A percentile compares a stretch with the other conserved stretches of the same genome.
Evolutionary conservation across 106 monocot genomes (phyloP).

Genomic region (Amphibolis antarctica): DNA sequence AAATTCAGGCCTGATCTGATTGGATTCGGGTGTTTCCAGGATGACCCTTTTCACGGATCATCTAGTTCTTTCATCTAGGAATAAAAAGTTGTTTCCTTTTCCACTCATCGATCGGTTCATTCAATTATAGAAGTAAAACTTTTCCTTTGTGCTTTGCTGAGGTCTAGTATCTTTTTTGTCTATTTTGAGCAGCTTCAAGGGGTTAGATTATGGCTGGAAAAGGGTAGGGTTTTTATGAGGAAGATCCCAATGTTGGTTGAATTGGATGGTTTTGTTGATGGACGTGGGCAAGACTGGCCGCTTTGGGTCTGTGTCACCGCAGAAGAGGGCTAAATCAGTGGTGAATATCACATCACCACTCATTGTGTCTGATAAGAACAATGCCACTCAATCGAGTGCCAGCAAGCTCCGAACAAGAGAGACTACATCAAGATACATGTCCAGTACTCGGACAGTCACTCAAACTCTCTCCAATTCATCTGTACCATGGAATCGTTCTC

Average conservation of each 20-base stretch:
- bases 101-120: too few relatives aligned
- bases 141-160: not conserved
- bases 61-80: too few relatives aligned
- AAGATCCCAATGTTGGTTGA: constrained; percentile 30
- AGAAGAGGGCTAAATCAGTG: constrained; percentile 5
- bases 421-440: constrained; percentile 40
- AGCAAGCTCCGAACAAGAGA: constrained; percentile 28
- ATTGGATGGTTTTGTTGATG: constrained; percentile 19
- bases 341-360: constrained; percentile 32
- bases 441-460: constrained; percentile 9
- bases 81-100: too few relatives aligned
- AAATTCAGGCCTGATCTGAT: too few relatives aligned
- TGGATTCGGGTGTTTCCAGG: too few relatives aligned
- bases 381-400: constrained; percentile 20
- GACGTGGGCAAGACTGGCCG: constrained; percentile 11
- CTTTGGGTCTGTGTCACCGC: not conserved
- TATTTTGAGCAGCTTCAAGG: constrained; percentile 18
- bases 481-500: not conserved
- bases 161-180: not conserved
- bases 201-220: constrained; percentile 2
- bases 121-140: not conserved
- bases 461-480: constrained; percentile 2
- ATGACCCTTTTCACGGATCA: too few relatives aligned
- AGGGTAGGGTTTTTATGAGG: constrained; percentile 3
- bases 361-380: constrained; percentile 36